phyloP scores from a whole-genome alignment of 139 green algal genomes.

The Closterium sp. region DNA sequence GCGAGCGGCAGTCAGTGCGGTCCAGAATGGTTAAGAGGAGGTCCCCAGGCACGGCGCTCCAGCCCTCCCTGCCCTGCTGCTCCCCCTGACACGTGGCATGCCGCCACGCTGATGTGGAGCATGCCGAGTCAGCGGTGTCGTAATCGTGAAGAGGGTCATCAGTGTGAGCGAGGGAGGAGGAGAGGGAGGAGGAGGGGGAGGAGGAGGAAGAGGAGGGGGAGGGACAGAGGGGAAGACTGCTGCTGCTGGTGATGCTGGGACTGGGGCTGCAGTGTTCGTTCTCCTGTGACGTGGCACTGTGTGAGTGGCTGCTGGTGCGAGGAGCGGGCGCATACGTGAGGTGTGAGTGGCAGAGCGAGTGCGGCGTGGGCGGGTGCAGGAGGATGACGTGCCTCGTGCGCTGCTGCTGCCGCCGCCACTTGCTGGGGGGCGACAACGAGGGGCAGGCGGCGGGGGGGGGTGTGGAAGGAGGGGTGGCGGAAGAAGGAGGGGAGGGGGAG shows the following conservation, averaged over 20 bases:
- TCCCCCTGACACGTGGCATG: neutral
- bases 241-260: neutral
- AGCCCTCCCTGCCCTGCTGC: neutral
- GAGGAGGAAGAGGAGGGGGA: neutral
- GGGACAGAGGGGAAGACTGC: neutral
- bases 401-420: neutral
- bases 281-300: neutral
- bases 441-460: no score
- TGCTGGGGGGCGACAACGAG: neutral
- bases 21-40: constrained; percentile 27
- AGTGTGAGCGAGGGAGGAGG: neutral
- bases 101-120: neutral
- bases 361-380: neutral
- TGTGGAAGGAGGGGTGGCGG: no score
- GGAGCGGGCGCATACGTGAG: neutral
- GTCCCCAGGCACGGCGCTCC: constrained; percentile 25
- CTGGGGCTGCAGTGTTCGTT: neutral
- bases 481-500: neutral
- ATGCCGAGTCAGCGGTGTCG: neutral
- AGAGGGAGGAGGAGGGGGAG: neutral
- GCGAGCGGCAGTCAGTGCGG: neutral
- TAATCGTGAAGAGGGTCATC: neutral
- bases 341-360: neutral
- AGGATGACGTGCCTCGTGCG: neutral
- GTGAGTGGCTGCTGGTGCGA: neutral